Base-by-base conservation (phyloP, 116 monocot genomes). In the Phalaenopsis hybrid region DNA sequence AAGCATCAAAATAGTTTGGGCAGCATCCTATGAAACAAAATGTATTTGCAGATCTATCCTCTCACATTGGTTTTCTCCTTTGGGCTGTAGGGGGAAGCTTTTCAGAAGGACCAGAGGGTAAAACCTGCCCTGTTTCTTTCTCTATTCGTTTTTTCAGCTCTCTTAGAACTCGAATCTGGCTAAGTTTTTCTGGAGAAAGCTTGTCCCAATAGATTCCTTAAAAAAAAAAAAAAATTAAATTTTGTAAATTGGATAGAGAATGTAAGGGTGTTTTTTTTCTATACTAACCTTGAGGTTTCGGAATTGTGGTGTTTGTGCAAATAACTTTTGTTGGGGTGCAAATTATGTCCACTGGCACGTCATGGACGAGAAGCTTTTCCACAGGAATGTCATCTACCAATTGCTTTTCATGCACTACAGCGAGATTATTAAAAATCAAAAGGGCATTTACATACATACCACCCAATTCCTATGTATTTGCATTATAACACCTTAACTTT, bases 171-270 rank as follows among this genome's bases (percentile, higher is more conserved):
- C 89, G 86, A 80, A 96, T 92, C 69, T 96, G 94, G 10, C 87
- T 84, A 11, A 96, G 87, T 46, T 96, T 96, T 78, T 96, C 94
- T 16, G 94, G 96, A n/a, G 94, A 96, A 18, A 96, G 76, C 79
- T 92, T 96, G 69, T 96, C 94, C 96, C 94, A 96, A 75, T 96
- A 96, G 37, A 96, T 96, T 76, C 96, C 94, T 96, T n/a, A 48
- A 48, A 6, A 48, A 48, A 48, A 48, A 48, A 48, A 48, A 18
- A 0, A 31, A 31, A 31, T 41, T 41, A 37, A 2, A 46, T 44
- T 76, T n/a, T 49, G 48, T 59, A 17, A 25, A 55, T 74, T 9
- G 52, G 48, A 73, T n/a, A 1, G 17, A 44, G 25, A 18, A 25
- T 63, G 15, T 25, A 67, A 67, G 5, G 63, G n/a, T 21, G 3